These are phyloP conservation scores for Fusarium citri DNA, from an alignment of 2,329 filamentous ascomycete species.

Conservation along the genomic window DNA sequence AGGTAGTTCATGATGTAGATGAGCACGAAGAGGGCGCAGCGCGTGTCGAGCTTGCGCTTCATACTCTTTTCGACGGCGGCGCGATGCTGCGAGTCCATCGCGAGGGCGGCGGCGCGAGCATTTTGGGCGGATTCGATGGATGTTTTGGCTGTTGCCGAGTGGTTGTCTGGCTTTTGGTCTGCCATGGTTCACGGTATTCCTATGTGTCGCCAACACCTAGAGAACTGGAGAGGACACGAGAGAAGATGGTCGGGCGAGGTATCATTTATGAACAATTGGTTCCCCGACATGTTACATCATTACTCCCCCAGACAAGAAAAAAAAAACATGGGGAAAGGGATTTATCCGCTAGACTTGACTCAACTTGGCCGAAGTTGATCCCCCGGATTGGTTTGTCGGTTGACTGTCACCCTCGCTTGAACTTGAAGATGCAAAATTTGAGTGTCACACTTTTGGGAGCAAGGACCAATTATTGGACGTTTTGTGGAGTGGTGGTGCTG, in stretches of 20 bases:
- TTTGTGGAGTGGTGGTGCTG: background rate
- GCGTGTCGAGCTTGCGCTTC: conserved; percentile 76
- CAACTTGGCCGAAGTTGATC: background rate
- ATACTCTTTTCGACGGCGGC: conserved; percentile 70
- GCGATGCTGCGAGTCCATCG: conserved; percentile 61
- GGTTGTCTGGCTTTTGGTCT: conserved; percentile 29
- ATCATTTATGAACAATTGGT: conserved; percentile 8
- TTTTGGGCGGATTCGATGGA: conserved; percentile 30
- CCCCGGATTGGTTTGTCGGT: conserved; percentile 6
- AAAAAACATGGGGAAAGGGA: conserved; percentile 30
- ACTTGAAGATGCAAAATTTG: conserved; percentile 22
- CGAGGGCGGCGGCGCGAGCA: conserved; percentile 14
- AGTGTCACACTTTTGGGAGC: conserved; percentile 19
- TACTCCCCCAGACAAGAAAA: background rate
- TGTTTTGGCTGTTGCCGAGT: conserved; percentile 31
- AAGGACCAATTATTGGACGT: conserved; percentile 2
- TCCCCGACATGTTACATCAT: conserved; percentile 24
- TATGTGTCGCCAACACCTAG: no score
- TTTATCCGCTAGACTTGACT: conserved; percentile 11
- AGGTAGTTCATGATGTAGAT: conserved; percentile 83
- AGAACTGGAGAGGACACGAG: no score
- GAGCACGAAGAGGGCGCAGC: conserved; percentile 75
- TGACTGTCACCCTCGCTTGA: conserved; percentile 26
- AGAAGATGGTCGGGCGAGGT: no score
- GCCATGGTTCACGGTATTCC: conserved; percentile 4